Evolutionary conservation across 768 basidiomycete species (phyloP).

Genomic region (Tulasnella sp.): DNA sequence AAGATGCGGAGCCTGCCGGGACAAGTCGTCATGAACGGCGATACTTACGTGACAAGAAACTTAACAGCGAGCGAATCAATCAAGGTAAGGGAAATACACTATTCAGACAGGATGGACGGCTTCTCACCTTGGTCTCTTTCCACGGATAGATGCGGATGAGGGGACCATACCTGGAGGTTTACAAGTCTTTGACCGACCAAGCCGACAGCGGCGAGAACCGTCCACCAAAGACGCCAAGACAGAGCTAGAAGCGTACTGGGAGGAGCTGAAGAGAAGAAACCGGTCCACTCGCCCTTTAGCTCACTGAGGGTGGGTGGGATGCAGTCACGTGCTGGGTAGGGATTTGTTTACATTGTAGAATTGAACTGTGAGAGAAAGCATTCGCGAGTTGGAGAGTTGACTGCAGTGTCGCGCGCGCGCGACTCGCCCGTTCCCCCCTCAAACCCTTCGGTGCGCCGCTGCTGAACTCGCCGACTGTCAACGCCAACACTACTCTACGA

Average conservation of each 20-base stretch:
- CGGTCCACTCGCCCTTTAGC: neutral
- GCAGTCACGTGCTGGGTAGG: neutral
- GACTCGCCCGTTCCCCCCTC: neutral
- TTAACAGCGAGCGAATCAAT: too few species aligned
- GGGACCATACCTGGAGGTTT: neutral
- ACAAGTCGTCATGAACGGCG: too few species aligned
- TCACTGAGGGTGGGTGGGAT: neutral
- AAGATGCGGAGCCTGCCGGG: neutral
- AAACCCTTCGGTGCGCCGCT: neutral
- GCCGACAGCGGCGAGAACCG: neutral
- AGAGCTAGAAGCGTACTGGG: neutral
- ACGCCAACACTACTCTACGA: neutral
- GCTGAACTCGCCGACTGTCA: neutral
- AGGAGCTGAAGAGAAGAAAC: neutral
- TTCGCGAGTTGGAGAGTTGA: constrained; percentile 8
- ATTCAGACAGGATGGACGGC: too few species aligned
- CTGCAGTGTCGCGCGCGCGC: neutral
- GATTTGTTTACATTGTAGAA: constrained; percentile 7
- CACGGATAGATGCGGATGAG: neutral
- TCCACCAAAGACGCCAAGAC: neutral
- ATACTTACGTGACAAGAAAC: too few species aligned
- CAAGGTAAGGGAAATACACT: too few species aligned
- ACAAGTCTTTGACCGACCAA: neutral
- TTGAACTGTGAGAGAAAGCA: neutral
- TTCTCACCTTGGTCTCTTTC: too few species aligned